Base-by-base conservation (phyloP, 805 yeast genomes). In the Scheffersomyces ergatensis region DNA sequence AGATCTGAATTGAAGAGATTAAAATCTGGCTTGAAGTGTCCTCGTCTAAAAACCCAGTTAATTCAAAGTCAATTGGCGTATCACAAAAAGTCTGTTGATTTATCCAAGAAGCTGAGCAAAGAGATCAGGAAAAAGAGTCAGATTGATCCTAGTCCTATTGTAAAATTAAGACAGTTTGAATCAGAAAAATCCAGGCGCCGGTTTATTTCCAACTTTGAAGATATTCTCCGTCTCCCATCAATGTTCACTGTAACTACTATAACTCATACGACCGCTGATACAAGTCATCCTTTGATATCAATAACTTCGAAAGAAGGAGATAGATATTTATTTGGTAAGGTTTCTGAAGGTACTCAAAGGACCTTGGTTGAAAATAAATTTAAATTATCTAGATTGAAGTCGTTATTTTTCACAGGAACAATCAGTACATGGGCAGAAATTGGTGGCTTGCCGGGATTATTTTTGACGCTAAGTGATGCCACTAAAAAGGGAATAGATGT, bases 361-460 rank as follows among this genome's bases (percentile, higher is more conserved):
- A 65, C 77, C 3, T 62, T 88, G 38, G 17, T 37, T 5, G 89
- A 84, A 47, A 71, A 77, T 47, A 77, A 78, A 34, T 57, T 82
- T 19, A 71, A 74, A 34, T 61, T 85, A 12, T 72, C 82, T 2
- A 82, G 77, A 46, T 60, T 88, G 24, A 72, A 76, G 36, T 77
- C 80, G 27, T 66, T 92, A 3, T 90, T 87, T 53, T 54, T 93
- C 4, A 82, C 96, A 0, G 99, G 99, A 2, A 67, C 67, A n/a
- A 46, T 86, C 9, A 46, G 57, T 16, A 62, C 75, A 39, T 92
- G 97, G 97, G 59, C 74, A 5, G 73, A 83, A n/a, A 65, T 89
- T 2, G 88, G 95, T n/a, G 99, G 99, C 0, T 61, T 92, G 5
- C 97, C 98, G 0, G 99, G 99, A 0, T 65, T 88, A 52, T 77